phyloP scores from a whole-genome alignment of 2,329 filamentous ascomycete genomes.

The Fusarium stilboides region DNA sequence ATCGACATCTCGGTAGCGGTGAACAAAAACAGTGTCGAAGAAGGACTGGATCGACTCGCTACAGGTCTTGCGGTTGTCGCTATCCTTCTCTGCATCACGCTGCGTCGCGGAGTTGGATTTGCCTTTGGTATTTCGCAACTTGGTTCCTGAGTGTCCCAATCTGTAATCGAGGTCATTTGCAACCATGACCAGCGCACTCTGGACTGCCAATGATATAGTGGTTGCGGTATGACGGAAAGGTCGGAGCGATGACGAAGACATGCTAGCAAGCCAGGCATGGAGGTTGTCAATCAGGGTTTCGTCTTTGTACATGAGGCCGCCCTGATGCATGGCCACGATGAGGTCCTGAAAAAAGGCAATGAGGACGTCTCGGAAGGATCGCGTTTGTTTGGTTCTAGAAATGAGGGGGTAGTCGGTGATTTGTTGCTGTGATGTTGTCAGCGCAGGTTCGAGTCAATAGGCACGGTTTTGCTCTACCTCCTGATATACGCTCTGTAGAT shows the following conservation, averaged over 20 bases:
- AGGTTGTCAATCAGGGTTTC: constrained; percentile 87
- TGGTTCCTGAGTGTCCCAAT: constrained; percentile 81
- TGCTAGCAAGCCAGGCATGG: constrained; percentile 88
- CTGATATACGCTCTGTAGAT: constrained; percentile 91
- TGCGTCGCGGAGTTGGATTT: constrained; percentile 84
- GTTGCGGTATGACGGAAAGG: constrained; percentile 96
- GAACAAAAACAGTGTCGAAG: constrained; percentile 93
- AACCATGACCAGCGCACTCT: constrained; percentile 81
- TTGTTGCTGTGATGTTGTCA: constrained; percentile 69
- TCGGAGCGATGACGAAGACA: constrained; percentile 89
- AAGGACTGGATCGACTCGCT: constrained; percentile 84
- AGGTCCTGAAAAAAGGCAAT: constrained; percentile 84
- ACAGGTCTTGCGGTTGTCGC: constrained; percentile 77
- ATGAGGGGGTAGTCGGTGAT: constrained; percentile 94
- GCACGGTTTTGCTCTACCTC: constrained; percentile 65
- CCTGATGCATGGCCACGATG: constrained; percentile 83
- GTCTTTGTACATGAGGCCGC: constrained; percentile 85
- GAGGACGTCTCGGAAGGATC: constrained; percentile 83
- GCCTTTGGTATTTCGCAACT: constrained; percentile 81
- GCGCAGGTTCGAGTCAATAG: constrained; percentile 13
- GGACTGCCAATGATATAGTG: constrained; percentile 84
- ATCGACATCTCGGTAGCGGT: constrained; percentile 95
- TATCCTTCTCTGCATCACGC: constrained; percentile 78
- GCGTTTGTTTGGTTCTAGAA: constrained; percentile 81
- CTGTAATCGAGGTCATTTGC: constrained; percentile 79